Evolutionary conservation across 306 rosid species (phyloP).

Genomic region (Castanospermum australe): DNA sequence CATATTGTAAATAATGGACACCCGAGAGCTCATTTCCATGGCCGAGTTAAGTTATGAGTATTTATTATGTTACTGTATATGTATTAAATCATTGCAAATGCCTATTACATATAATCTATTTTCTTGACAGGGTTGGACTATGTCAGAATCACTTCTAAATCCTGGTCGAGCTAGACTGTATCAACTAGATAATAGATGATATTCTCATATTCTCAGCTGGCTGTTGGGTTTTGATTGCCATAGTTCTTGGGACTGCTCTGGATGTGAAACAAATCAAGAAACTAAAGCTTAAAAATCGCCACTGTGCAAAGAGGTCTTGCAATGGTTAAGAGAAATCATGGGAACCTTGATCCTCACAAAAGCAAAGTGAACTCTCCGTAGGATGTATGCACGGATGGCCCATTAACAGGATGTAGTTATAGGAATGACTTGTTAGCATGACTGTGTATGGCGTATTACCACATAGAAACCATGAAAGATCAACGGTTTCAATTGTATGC

Average conservation of each 20-base stretch:
- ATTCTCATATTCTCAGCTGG: conserved; percentile 20
- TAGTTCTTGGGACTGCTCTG: conserved; percentile 17
- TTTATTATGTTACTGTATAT: conserved; percentile 6
- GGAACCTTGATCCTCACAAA: conserved; percentile 31
- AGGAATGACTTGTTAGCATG: conserved; percentile 24
- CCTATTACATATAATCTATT: background rate
- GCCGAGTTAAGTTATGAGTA: background rate
- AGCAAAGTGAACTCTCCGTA: conserved; percentile 17
- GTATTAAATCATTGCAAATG: background rate
- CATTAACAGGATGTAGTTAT: conserved; percentile 8
- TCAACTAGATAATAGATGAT: conserved; percentile 38
- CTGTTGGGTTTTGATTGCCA: conserved; percentile 25
- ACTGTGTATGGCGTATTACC: background rate
- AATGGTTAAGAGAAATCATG: conserved; percentile 23
- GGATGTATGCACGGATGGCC: conserved; percentile 27
- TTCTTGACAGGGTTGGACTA: conserved; percentile 84
- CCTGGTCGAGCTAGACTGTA: conserved; percentile 92
- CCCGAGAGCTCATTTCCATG: conserved; percentile 8
- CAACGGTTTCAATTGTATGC: too few species aligned
- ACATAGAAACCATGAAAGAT: too few species aligned
- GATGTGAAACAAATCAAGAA: conserved; percentile 5
- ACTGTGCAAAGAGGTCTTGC: conserved; percentile 12
- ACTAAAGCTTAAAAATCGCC: conserved; percentile 12
- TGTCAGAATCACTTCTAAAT: conserved; percentile 91
- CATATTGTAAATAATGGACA: background rate